phyloP scores from a whole-genome alignment of 78 protist genomes.

The Speleostelium caveatum region DNA sequence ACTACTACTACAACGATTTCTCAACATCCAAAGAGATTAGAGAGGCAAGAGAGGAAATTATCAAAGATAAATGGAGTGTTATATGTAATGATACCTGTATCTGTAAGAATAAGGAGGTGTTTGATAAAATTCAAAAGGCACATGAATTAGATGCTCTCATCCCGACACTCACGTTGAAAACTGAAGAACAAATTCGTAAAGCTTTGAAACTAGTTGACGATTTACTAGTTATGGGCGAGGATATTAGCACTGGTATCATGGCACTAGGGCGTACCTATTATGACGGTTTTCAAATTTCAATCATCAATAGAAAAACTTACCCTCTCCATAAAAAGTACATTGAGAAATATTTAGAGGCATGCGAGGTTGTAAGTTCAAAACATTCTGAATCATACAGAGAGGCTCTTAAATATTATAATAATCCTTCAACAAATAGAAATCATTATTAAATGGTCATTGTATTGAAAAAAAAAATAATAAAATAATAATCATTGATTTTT shows the following conservation, averaged over 20 bases:
- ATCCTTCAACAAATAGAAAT: constrained; percentile 26
- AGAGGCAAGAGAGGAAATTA: constrained; percentile 7
- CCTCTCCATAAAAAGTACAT: constrained; percentile 42
- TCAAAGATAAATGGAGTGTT: constrained; percentile 22
- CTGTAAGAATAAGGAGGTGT: background rate
- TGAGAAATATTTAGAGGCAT: constrained; percentile 41
- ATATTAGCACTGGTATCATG: constrained; percentile 15
- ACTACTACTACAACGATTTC: constrained; percentile 52
- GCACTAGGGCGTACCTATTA: constrained; percentile 31
- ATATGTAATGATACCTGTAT: constrained; percentile 2
- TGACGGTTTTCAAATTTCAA: constrained; percentile 47
- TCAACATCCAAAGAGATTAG: constrained; percentile 13
- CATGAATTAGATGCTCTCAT: constrained; percentile 32
- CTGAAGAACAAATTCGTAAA: constrained; percentile 1
- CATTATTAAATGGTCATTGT: too few species aligned
- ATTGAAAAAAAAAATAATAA: too few species aligned
- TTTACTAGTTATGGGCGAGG: background rate
- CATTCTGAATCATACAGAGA: constrained; percentile 11
- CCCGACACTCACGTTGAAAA: background rate
- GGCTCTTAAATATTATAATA: constrained; percentile 25
- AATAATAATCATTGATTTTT: too few species aligned
- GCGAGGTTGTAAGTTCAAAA: constrained; percentile 26
- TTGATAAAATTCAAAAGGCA: constrained; percentile 27
- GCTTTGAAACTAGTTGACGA: constrained; percentile 5
- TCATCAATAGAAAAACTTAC: constrained; percentile 7